Conservation (phyloP, 768 basidiomycete species). For the Lentinula boryana region DNA sequence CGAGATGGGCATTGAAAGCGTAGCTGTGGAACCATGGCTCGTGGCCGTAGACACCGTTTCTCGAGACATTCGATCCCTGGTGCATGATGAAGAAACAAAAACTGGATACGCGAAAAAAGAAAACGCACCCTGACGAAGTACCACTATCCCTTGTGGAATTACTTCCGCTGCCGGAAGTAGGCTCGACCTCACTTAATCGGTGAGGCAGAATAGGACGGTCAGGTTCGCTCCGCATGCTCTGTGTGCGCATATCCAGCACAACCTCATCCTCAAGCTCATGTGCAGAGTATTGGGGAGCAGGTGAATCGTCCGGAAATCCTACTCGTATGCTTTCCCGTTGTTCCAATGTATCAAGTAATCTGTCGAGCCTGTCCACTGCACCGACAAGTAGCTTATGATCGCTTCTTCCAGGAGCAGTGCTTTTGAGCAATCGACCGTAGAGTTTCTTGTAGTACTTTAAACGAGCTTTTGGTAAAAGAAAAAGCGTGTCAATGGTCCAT, state of each 20-base stretch:
- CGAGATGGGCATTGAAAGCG: constrained; percentile 50
- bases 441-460: constrained; percentile 91
- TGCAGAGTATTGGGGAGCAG: constrained; percentile 12
- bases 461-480: constrained; percentile 78
- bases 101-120: neutral
- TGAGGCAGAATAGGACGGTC: constrained; percentile 8
- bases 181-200: constrained; percentile 20
- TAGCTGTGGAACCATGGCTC: constrained; percentile 45
- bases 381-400: constrained; percentile 79
- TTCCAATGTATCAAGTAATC: constrained; percentile 63
- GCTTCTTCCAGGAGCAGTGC: constrained; percentile 78
- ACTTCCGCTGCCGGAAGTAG: constrained; percentile 34
- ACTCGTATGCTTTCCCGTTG: constrained; percentile 50
- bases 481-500: constrained; percentile 88
- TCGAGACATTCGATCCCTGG: constrained; percentile 54
- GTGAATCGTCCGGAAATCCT: constrained; percentile 21
- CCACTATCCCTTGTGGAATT: constrained; percentile 49
- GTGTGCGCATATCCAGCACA: constrained; percentile 48
- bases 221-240: constrained; percentile 18
- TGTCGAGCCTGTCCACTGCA: constrained; percentile 77
- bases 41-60: constrained; percentile 53
- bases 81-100: neutral
- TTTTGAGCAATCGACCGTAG: constrained; percentile 79
- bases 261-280: constrained; percentile 48
- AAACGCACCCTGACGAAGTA: constrained; percentile 50